Conservation (phyloP, 2,329 filamentous ascomycete species). For the Colletotrichum musicola region DNA sequence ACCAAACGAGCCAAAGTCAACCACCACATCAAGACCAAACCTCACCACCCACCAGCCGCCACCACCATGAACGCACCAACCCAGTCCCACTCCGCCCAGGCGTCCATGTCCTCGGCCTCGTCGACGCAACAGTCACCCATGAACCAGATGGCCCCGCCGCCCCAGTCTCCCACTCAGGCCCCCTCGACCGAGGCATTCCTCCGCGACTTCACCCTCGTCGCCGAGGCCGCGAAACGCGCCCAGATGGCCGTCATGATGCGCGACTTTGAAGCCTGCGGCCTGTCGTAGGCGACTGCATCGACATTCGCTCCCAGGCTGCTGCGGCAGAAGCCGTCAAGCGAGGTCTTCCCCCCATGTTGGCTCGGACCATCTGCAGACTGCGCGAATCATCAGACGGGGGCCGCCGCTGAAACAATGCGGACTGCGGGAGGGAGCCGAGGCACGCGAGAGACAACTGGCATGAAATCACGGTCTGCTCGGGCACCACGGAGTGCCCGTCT, state of each 20-base stretch:
- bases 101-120: conserved; percentile 39
- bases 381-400: conserved; percentile 11
- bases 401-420: conserved; percentile 35
- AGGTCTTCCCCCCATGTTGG: conserved; percentile 11
- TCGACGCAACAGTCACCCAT: conserved; percentile 49
- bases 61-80: conserved; percentile 38
- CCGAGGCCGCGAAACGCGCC: conserved; percentile 92
- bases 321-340: neutral
- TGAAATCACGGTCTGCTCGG: conserved; percentile 1
- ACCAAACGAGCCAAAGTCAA: neutral
- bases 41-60: neutral
- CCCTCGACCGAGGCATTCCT: conserved; percentile 72
- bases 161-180: conserved; percentile 45
- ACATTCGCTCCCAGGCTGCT: neutral
- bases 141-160: conserved; percentile 40
- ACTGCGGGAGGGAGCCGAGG: conserved; percentile 12
- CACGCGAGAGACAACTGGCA: conserved; percentile 6
- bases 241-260: conserved; percentile 91
- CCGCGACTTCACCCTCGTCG: conserved; percentile 85
- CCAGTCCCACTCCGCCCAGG: conserved; percentile 32
- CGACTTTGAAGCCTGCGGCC: conserved; percentile 81
- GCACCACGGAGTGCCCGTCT: conserved; percentile 4
- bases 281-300: conserved; percentile 52
- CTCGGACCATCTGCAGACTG: conserved; percentile 9
- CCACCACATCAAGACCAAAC: neutral